Conservation (phyloP, 495 filamentous ascomycete genomes). For the Trichoderma orchidacearum region DNA sequence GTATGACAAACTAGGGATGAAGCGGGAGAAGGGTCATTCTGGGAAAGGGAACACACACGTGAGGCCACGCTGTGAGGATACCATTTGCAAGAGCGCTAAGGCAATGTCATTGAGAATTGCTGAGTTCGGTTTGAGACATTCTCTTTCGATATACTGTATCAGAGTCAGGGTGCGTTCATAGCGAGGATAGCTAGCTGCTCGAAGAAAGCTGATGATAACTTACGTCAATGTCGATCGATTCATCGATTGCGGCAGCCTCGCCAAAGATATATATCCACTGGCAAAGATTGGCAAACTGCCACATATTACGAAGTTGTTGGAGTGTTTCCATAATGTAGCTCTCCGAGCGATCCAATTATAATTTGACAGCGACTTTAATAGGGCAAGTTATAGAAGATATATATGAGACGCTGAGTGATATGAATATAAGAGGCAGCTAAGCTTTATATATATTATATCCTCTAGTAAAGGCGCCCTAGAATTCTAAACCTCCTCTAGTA, state of each 20-base stretch:
- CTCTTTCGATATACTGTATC: slow-evolving; percentile 73
- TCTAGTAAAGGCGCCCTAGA: too few relatives aligned
- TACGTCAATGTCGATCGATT: slow-evolving; percentile 79
- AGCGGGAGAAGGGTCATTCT: too few relatives aligned
- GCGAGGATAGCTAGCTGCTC: not conserved
- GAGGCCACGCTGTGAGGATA: slow-evolving; percentile 85
- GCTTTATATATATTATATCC: too few relatives aligned
- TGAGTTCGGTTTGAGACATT: slow-evolving; percentile 71
- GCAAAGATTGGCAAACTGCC: slow-evolving; percentile 90
- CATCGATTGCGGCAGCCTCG: slow-evolving; percentile 73
- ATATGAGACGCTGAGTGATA: too few relatives aligned
- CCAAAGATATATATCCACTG: slow-evolving; percentile 90
- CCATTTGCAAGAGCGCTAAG: slow-evolving; percentile 78
- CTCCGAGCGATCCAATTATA: too few relatives aligned
- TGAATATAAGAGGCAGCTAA: too few relatives aligned
- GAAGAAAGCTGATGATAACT: not conserved
- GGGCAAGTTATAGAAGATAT: too few relatives aligned
- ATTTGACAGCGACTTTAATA: too few relatives aligned
- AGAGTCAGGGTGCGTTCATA: not conserved
- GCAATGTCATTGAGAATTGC: slow-evolving; percentile 66
- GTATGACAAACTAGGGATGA: not conserved
- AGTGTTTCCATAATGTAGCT: slow-evolving; percentile 24
- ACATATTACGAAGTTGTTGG: slow-evolving; percentile 65
- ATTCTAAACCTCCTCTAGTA: too few relatives aligned
- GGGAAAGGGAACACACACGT: slow-evolving; percentile 44